A percentile compares a stretch with the other conserved stretches of the same genome.
Conservation (phyloP, 1,284 basidiomycete genomes). For the Rhodotorula sp. region DNA sequence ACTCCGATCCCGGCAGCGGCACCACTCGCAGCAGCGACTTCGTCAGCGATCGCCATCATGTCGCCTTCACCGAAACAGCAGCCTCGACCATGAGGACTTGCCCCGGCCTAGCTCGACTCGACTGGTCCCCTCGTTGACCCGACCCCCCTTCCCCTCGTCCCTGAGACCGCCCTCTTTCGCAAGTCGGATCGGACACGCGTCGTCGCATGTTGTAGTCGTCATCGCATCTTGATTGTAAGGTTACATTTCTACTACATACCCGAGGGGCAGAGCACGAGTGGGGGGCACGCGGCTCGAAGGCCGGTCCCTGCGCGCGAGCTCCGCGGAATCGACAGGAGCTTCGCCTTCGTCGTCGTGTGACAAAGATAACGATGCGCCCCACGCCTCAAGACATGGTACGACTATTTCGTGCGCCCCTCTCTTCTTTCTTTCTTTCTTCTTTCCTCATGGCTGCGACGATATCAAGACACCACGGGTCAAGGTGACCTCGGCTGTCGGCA, state of each 20-base stretch:
- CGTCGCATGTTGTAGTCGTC: neutral
- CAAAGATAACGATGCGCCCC: neutral
- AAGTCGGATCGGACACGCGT: neutral
- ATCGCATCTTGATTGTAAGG: neutral
- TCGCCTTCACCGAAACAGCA: constrained; percentile 26
- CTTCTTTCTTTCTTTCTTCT: neutral
- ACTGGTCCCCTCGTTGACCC: neutral
- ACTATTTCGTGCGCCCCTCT: neutral
- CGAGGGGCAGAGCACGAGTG: neutral
- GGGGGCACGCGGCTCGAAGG: neutral
- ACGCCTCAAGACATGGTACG: neutral
- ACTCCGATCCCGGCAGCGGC: constrained; percentile 5
- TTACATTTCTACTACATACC: neutral
- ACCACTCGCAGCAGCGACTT: constrained; percentile 13
- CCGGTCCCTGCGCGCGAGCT: neutral
- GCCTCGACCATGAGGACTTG: constrained; percentile 1
- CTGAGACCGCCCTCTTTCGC: neutral
- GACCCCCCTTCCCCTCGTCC: neutral
- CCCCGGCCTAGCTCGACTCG: neutral
- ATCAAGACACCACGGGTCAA: neutral
- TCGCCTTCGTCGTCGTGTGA: neutral
- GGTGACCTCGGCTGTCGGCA: neutral
- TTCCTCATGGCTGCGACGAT: neutral
- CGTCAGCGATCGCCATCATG: constrained; percentile 22
- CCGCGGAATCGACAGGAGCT: neutral